Conservation (phyloP, 176 grass and related monocot genomes). For the Olyra latifolia region DNA sequence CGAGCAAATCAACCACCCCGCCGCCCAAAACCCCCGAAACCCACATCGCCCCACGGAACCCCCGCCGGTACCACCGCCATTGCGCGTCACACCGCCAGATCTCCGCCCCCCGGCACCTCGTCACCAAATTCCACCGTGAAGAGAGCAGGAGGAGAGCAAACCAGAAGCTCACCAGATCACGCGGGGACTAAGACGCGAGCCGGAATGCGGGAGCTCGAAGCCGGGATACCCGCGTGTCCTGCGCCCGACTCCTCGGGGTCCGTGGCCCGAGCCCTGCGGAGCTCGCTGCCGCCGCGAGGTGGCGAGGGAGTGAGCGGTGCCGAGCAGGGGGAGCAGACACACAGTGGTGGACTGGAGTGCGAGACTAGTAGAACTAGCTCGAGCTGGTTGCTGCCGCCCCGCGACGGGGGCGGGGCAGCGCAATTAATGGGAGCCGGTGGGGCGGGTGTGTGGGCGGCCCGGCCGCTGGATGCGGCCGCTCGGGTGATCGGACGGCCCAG, state of each 20-base stretch:
- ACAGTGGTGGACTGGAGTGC: neutral
- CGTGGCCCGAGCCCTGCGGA: neutral
- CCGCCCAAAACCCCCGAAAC: neutral
- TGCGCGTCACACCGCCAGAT: constrained; percentile 13
- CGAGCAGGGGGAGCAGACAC: constrained; percentile 1
- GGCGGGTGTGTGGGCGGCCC: neutral
- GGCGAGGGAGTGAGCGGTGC: neutral
- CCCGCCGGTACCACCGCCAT: neutral
- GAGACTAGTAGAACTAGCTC: neutral
- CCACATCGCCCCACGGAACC: neutral
- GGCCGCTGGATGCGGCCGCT: constrained; percentile 41
- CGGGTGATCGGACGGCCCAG: constrained; percentile 14
- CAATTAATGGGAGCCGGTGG: constrained; percentile 42
- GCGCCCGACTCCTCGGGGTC: neutral
- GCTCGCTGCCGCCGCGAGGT: neutral
- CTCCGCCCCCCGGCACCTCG: neutral
- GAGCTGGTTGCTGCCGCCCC: neutral
- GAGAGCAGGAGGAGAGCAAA: neutral
- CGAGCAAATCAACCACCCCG: constrained; percentile 7
- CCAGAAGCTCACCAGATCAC: constrained; percentile 50
- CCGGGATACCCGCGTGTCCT: neutral
- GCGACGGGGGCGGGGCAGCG: neutral
- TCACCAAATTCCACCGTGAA: neutral
- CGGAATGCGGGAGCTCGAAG: neutral
- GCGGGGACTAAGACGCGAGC: neutral